Conservation (phyloP, 495 filamentous ascomycete genomes). For the Aspergillus ostianus region DNA sequence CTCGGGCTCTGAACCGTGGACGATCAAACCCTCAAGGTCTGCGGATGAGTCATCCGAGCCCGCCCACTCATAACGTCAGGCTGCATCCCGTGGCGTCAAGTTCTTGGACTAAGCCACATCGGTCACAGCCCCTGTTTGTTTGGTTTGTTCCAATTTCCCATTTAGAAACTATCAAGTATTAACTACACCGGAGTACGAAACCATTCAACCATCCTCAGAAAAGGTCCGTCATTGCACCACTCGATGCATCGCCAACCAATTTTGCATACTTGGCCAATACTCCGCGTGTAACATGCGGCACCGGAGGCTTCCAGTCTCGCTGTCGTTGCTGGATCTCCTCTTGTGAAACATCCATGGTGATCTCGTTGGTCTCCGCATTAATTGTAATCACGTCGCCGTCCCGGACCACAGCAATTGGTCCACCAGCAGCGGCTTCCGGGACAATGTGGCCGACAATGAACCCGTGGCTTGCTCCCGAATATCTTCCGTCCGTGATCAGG, state of each 20-base stretch:
- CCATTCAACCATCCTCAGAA: constrained; percentile 29
- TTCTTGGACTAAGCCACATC: no score
- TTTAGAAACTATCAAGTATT: no score
- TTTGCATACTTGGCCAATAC: constrained; percentile 87
- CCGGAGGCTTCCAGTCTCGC: constrained; percentile 71
- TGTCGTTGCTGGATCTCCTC: constrained; percentile 69
- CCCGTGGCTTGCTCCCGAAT: constrained; percentile 86
- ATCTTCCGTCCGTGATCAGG: constrained; percentile 90
- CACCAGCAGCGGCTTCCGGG: constrained; percentile 82
- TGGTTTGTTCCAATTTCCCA: neutral
- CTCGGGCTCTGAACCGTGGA: constrained; percentile 32
- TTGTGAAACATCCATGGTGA: constrained; percentile 72
- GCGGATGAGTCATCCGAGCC: constrained; percentile 4
- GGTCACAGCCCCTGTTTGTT: neutral
- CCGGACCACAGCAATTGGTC: constrained; percentile 75
- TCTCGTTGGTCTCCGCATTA: constrained; percentile 73
- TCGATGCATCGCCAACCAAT: constrained; percentile 70
- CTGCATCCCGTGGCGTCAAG: constrained; percentile 7
- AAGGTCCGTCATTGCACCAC: constrained; percentile 60
- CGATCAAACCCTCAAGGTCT: constrained; percentile 11
- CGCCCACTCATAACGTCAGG: constrained; percentile 7
- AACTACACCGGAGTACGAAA: no score
- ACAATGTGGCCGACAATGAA: constrained; percentile 97
- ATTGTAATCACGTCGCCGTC: constrained; percentile 88
- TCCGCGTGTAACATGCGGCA: constrained; percentile 75